These are phyloP conservation scores for Avicennia marina DNA, from an alignment of 257 asterid genomes.

Conservation along the genomic window DNA sequence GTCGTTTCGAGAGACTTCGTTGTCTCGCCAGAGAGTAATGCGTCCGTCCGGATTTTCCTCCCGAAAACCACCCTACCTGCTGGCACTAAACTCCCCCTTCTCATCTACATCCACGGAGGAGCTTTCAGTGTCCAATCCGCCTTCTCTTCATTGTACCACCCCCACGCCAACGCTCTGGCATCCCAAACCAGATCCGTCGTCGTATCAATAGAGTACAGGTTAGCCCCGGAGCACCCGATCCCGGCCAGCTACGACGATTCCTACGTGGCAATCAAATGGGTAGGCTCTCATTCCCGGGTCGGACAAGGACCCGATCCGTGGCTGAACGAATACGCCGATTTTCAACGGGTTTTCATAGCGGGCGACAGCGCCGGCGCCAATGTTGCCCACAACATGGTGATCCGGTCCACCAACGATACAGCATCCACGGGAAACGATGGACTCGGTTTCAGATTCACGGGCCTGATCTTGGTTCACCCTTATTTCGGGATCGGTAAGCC, in stretches of 20 bases:
- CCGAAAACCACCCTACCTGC: conserved; percentile 25
- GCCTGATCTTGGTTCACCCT: conserved; percentile 62
- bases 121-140: conserved; percentile 55
- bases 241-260: conserved; percentile 75
- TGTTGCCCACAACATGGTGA: conserved; percentile 47
- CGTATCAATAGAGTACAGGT: conserved; percentile 61
- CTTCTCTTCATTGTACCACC: conserved; percentile 46
- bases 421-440: background rate
- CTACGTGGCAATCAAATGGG: conserved; percentile 54
- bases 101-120: conserved; percentile 84
- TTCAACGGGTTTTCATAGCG: conserved; percentile 37
- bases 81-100: conserved; percentile 44
- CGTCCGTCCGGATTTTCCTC: conserved; percentile 53
- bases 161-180: conserved; percentile 35
- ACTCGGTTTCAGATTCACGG: conserved; percentile 26
- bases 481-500: conserved; percentile 39
- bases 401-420: conserved; percentile 23
- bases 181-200: conserved; percentile 43
- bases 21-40: conserved; percentile 37
- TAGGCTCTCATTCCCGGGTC: conserved; percentile 30
- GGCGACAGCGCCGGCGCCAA: conserved; percentile 94
- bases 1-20: conserved; percentile 49
- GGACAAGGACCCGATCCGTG: conserved; percentile 62
- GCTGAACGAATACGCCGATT: conserved; percentile 47
- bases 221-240: conserved; percentile 63